phyloP scores from a whole-genome alignment of 208 protist species.

The Phytomonas francai region DNA sequence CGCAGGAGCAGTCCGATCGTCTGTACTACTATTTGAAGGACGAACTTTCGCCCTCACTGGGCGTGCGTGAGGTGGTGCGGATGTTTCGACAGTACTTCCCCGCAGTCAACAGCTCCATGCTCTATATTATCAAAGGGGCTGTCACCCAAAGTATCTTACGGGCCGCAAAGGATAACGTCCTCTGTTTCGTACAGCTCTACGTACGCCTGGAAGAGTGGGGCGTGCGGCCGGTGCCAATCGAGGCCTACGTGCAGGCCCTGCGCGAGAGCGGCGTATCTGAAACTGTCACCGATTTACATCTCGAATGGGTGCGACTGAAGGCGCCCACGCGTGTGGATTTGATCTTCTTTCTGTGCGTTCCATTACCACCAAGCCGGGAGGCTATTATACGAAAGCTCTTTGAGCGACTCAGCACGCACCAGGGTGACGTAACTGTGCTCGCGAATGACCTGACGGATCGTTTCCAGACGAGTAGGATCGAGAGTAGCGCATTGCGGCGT shows the following conservation, averaged over 20 bases:
- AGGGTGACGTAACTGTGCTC: conserved; percentile 11
- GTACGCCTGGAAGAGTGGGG: conserved; percentile 28
- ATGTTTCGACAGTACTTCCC: conserved; percentile 59
- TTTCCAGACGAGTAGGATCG: conserved; percentile 40
- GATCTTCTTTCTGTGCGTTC: conserved; percentile 36
- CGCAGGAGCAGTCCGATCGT: conserved; percentile 30
- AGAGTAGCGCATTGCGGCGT: conserved; percentile 23
- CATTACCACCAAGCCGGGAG: conserved; percentile 38
- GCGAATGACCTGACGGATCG: not conserved
- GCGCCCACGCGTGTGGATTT: conserved; percentile 44
- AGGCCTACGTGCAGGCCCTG: conserved; percentile 34
- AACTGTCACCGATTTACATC: conserved; percentile 39
- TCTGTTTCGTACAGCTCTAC: conserved; percentile 49
- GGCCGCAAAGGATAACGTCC: conserved; percentile 15
- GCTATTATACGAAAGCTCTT: conserved; percentile 63
- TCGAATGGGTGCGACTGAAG: conserved; percentile 74
- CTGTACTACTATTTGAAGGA: conserved; percentile 55
- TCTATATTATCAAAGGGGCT: conserved; percentile 31
- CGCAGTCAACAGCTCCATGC: conserved; percentile 35
- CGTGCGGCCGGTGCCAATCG: conserved; percentile 33
- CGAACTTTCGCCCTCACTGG: conserved; percentile 15
- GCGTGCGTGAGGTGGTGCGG: conserved; percentile 28
- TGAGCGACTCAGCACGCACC: conserved; percentile 24
- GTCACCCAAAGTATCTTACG: conserved; percentile 20
- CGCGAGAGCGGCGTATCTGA: conserved; percentile 30